Evolutionary conservation across 768 basidiomycete species (phyloP), one percentile per base, ranked within the genome.

Genomic region (Termitomyces eurrhizus): DNA sequence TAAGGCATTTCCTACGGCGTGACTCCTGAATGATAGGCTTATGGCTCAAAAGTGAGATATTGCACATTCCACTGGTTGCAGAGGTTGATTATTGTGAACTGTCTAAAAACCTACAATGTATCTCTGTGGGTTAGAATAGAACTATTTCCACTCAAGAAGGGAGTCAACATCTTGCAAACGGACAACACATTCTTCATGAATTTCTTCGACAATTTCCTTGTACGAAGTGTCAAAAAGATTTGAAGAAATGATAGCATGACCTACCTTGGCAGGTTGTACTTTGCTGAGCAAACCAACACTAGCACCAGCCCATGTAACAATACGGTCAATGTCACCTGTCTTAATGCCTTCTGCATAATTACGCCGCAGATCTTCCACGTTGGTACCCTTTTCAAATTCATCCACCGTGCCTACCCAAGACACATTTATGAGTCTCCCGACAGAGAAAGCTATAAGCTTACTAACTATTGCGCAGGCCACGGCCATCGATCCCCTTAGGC

Each of bases 231-330:
- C 54, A 37, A 44, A 41, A 11, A 4, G 9, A 16, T 12, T 0
- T 42, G 1, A 42, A 2, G 8, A 26, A 7, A 50, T 33, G 8
- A 13, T 3, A 33, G 37, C 5, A 26, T 39, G 14, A 21, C 68
- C 63, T 46, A 76, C 80, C 72, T 73, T 74, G 6, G 79, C 78
- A n/a, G 78, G 68, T 55, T 74, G 71, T 26, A 73, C 66, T 56
- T 66, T 72, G 24, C 77, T 74, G 73, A 89, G 81, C 52, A 84
- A 73, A 13, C 80, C 85, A 32, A 89, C 81, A 16, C 87, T 83
- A 44, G 82, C 78, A 46, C 89, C 90, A 14, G 87, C 83, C 90
- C 90, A 92, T 13, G 85, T 79, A 3, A 88, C 71, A 60, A 84
- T 78, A 46, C 84, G 75, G 58, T 78, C 74, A 11, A 74, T 68